Evolutionary conservation across 768 basidiomycete genomes (phyloP), one percentile per base, ranked within the genome.

Genomic region (Symmetrospora coprosmae): DNA sequence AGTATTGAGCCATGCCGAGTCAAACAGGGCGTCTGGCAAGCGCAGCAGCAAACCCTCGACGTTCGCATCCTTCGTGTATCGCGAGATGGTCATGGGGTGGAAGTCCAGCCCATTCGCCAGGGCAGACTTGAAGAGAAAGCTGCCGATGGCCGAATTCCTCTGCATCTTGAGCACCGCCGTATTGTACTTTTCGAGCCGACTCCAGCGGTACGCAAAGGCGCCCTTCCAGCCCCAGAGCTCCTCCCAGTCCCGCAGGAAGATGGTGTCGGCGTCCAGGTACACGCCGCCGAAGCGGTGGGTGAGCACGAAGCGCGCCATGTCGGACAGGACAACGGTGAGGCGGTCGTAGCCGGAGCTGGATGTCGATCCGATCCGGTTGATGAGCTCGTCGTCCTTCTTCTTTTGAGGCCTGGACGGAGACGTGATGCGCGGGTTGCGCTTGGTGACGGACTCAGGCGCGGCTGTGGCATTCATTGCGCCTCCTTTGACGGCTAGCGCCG

Each of bases 171-270:
- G 78, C 11, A 97, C 88, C 1, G 94, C 91, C 13, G 92, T 97
- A 76, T 97, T 96, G 73, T 96, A 96, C 71, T 84, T 86, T 68
- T 85, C 81, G 64, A 91, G 75, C 47, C 87, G 82, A 21, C 86
- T 87, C 92, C 92, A 99, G 2, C 92, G 79, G 72, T 96, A 97
- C 7, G 92, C 91, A 67, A 94, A 99, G 17, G 90, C 89, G 37
- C 91, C 91, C 67, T 84, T 82, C 84, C 87, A 94, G 28, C 87
- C 88, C 88, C 88, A 96, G 4, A 99, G 76, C 66, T 97, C 92
- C 71, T 94, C 91, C 94, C 94, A 99, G 69, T 99, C 92, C 21
- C 94, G 84, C 31, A 99, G 74, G 66, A 99, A 82, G 65, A 99
- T 81, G 8, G 89, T 96, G 71, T 97, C 94, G 9, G 91, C 90